A percentile compares a stretch with the other conserved stretches of the same genome.
phyloP scores from a whole-genome alignment of 495 filamentous ascomycete genomes.

The Cercophora newfieldiana region DNA sequence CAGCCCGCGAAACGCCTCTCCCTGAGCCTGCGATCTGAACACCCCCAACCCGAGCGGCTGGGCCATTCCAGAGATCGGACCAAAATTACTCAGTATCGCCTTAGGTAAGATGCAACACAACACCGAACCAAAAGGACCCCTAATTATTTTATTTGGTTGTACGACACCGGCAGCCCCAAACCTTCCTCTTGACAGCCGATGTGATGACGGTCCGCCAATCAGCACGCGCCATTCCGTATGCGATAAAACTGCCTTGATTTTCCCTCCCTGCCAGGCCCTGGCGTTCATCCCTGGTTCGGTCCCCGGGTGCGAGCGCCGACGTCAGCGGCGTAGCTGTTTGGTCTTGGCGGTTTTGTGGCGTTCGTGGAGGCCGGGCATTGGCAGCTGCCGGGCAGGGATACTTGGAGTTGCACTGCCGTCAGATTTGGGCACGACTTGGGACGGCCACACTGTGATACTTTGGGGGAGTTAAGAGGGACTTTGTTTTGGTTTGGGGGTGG shows the following conservation, averaged over 20 bases:
- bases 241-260: neutral
- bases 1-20: neutral
- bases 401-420: neutral
- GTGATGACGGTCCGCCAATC: neutral
- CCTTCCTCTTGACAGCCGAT: conserved; percentile 5
- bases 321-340: neutral
- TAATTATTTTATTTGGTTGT: neutral
- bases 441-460: neutral
- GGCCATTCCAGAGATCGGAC: neutral
- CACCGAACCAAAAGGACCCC: neutral
- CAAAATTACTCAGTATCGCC: too few relatives aligned
- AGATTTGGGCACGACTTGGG: neutral
- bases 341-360: neutral
- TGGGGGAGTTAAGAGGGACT: neutral
- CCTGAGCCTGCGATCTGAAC: neutral
- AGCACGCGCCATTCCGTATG: neutral
- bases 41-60: neutral
- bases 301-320: too few relatives aligned
- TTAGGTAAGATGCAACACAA: neutral
- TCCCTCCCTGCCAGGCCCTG: neutral
- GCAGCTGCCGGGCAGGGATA: neutral
- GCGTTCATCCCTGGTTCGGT: too few relatives aligned
- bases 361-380: neutral
- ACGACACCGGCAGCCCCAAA: too few relatives aligned
- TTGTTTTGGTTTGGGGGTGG: too few relatives aligned